These are phyloP conservation scores for Aspergillus sp. DNA, from an alignment of 2,329 filamentous ascomycete species.

Conservation along the genomic window DNA sequence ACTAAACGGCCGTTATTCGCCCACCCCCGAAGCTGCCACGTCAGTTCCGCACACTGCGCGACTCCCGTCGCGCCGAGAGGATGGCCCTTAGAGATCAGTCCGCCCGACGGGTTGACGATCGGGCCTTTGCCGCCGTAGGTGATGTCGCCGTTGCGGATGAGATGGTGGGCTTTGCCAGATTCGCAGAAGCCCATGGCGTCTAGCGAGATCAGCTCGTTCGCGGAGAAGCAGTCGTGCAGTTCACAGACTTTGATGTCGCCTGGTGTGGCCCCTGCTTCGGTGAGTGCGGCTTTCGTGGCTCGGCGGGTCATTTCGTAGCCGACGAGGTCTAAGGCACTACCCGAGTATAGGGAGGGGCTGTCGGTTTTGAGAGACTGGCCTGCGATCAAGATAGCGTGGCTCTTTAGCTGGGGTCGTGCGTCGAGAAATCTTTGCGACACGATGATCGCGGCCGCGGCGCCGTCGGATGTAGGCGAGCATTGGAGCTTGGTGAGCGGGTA, in stretches of 20 bases:
- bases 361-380: conserved; percentile 85
- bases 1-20: conserved; percentile 76
- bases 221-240: conserved; percentile 92
- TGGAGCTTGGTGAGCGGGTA: conserved; percentile 92
- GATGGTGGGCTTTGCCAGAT: conserved; percentile 84
- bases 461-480: conserved; percentile 94
- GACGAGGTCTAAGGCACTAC: conserved; percentile 79
- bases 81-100: conserved; percentile 92
- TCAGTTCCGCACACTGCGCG: conserved; percentile 88
- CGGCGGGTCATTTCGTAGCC: conserved; percentile 78
- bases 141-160: conserved; percentile 81
- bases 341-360: conserved; percentile 72
- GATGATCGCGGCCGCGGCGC: conserved; percentile 81
- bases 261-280: conserved; percentile 63
- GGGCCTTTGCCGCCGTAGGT: conserved; percentile 74
- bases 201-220: conserved; percentile 89
- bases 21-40: conserved; percentile 94
- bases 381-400: conserved; percentile 79
- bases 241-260: conserved; percentile 81
- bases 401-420: conserved; percentile 73
- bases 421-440: conserved; percentile 87
- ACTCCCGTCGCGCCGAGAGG: conserved; percentile 89
- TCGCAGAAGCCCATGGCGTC: conserved; percentile 78
- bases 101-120: conserved; percentile 87
- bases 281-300: conserved; percentile 67